These are phyloP conservation scores for Clavispora fructus DNA, from an alignment of 805 yeast species.

Conservation along the genomic window DNA sequence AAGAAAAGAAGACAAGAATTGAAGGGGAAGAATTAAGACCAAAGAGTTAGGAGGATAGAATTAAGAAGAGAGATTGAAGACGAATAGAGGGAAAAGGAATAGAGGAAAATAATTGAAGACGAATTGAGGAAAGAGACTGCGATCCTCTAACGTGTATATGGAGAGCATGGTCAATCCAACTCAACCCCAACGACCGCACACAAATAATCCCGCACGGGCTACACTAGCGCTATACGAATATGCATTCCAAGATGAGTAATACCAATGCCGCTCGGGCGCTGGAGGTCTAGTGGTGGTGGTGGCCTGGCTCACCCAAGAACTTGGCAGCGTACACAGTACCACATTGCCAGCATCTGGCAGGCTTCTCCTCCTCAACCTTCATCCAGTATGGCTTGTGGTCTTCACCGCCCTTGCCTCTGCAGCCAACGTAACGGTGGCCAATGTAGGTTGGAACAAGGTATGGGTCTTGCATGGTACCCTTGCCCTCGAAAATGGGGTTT, in stretches of 20 bases:
- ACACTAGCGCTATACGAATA: constrained; percentile 3
- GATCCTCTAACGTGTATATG: too few relatives aligned
- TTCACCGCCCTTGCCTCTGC: constrained; percentile 94
- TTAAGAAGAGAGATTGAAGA: too few relatives aligned
- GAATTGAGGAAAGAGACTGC: too few relatives aligned
- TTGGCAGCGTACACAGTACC: constrained; percentile 91
- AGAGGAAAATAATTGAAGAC: too few relatives aligned
- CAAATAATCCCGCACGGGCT: too few relatives aligned
- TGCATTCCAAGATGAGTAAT: constrained; percentile 4
- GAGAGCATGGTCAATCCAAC: too few relatives aligned
- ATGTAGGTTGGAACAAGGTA: constrained; percentile 85
- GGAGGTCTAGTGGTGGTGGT: constrained; percentile 43
- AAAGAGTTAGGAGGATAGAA: too few relatives aligned
- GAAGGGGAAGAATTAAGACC: too few relatives aligned
- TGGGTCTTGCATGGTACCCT: constrained; percentile 88
- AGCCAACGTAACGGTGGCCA: constrained; percentile 92
- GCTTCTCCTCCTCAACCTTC: constrained; percentile 75
- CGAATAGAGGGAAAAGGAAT: too few relatives aligned
- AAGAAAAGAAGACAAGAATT: too few relatives aligned
- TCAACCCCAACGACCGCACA: too few relatives aligned
- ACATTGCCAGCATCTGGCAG: constrained; percentile 98
- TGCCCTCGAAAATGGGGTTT: constrained; percentile 83
- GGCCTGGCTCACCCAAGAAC: constrained; percentile 77
- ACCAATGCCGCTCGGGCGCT: constrained; percentile 1
- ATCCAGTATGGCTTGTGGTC: constrained; percentile 91